These are phyloP conservation scores for Eragrostis tef DNA, from an alignment of 202 grass and related monocot genomes.

Conservation along the genomic window DNA sequence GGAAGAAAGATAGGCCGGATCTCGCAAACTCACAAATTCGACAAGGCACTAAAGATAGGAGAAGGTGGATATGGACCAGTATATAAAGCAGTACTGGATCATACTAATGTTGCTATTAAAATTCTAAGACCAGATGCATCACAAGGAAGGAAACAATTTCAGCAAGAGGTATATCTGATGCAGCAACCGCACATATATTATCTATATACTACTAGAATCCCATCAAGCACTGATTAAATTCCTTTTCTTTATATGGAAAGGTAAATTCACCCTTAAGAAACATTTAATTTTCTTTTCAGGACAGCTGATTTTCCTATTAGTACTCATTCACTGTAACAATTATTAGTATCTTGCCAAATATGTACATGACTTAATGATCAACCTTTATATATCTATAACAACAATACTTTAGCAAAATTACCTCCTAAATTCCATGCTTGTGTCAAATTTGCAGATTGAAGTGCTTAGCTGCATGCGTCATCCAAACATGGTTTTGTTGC, in stretches of 20 bases:
- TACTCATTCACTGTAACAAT: conserved; percentile 28
- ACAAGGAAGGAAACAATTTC: conserved; percentile 93
- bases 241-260: not conserved
- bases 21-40: conserved; percentile 70
- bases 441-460: conserved; percentile 61
- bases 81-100: conserved; percentile 80
- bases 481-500: conserved; percentile 91
- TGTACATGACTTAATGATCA: conserved; percentile 12
- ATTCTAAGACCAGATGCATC: conserved; percentile 83
- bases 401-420: not conserved
- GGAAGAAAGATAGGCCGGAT: conserved; percentile 69
- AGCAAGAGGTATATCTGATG: conserved; percentile 76
- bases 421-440: conserved; percentile 7
- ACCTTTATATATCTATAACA: conserved; percentile 8
- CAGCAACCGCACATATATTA: not conserved
- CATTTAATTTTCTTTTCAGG: too few species aligned
- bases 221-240: not conserved
- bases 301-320: not conserved
- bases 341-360: conserved; percentile 6
- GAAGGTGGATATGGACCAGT: conserved; percentile 98
- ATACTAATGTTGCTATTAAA: conserved; percentile 90
- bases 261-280: not conserved
- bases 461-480: conserved; percentile 87
- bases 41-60: conserved; percentile 76
- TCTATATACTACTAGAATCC: conserved; percentile 1